Evolutionary conservation across 192 early-diverging fungal species (phyloP), one percentile per base, ranked within the genome.

Genomic region (Coemansia sp.): DNA sequence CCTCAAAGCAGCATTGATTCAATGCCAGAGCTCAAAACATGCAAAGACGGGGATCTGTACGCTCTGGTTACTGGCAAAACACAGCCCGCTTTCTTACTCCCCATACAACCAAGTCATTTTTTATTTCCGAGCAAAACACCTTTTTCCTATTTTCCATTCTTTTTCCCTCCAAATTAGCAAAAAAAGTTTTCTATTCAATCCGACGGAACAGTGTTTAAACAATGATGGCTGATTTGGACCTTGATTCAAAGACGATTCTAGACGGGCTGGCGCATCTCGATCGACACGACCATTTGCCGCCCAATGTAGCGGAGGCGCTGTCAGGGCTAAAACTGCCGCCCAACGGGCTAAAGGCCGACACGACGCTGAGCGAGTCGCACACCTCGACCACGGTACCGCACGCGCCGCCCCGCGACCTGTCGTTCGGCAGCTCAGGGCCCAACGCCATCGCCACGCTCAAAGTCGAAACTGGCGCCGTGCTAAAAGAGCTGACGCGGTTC

Each of bases 401-500:
- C 41, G 9, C 41, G 1, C 15, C 5, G 39, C 25, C 59, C 11
- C 32, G 39, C 22, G 27, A 17, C n/a, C 19, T 49, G 59, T 29
- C 59, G 22, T 54, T 32, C 14, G 52, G 52, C 19, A 61, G 11
- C 6, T 32, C 29, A 1, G 51, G 61, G 8, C 66, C 75, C 2
- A 76, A 75, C 23, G 72, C 82, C 0, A 76, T 83, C 17, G 84
- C 86, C 3, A 78, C 79, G 39, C 70, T 91, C n/a, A 84, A 85
- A 60, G 83, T 92, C 12, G 88, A 90, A 21, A 86, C 84, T 1
- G 78, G 69, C 51, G 61, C 76, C 4, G 70, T 90, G 41, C 79
- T 87, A 29, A 92, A 92, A 62, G 89, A 92, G 64, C 61, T 92
- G 49, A 66, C 75, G 7, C 77, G 88, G 56, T 92, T 88, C 64